Evolutionary conservation across 2,329 filamentous ascomycete species (phyloP), one percentile per base, ranked within the genome.

Genomic region (Fusarium dlaminii): DNA sequence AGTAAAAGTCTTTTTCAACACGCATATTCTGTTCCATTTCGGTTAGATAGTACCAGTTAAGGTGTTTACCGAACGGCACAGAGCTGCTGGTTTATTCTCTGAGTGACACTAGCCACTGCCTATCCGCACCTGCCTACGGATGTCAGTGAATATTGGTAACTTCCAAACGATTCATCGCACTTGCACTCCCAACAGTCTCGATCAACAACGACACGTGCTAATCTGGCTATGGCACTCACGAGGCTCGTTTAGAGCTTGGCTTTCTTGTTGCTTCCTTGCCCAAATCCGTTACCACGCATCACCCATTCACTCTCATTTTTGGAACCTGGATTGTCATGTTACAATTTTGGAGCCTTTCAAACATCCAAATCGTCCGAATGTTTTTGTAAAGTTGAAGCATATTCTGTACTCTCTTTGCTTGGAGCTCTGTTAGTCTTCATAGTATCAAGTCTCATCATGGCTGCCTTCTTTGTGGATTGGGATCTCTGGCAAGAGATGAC

Each of bases 401-500:
- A 42, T n/a, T 45, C 46, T 67, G 24, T 40, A 39, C 45, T 63
- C 32, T 40, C n/a, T 43, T 58, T 43, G 24, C 40, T 45, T 57
- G 54, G 11, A 45, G 37, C 32, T 46, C 39, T 59, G 40, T 15
- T 58, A 40, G 46, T 64, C 46, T 24, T 51, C 65, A 59, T 52
- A 63, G 54, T 36, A 46, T 18, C 65, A 66, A 45, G 46, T 22
- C 61, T 64, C 70, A 61, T 74, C 55, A 83, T 82, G 78, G 78
- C 74, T 57, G 80, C 78, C 43, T 94, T 94, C 82, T 94, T 93
- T 82, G 78, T 86, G 46, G 86, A 84, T 56, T 97, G 94, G 95
- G 85, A 89, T 76, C 84, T 96, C 78, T 98, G 95, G 95, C 90
- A 96, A 86, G 91, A 97, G 85, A 91, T 98, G 91, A 93, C 91